A percentile compares a stretch with the other conserved stretches of the same genome.
Evolutionary conservation across 192 early-diverging fungal species (phyloP).

Genomic region (Irineochytrium annulatum): DNA sequence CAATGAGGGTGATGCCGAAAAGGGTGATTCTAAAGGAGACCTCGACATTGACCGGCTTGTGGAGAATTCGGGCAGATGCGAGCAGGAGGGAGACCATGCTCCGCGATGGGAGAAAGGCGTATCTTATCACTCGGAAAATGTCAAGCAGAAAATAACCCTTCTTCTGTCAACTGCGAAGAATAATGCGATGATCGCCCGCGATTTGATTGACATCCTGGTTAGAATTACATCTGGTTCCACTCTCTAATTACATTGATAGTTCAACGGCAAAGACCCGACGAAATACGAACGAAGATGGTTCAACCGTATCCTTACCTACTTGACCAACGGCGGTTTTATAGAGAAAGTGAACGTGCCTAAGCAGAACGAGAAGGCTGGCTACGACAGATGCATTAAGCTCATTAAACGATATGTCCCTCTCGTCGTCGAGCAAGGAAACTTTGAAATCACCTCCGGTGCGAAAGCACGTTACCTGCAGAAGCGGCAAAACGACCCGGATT

Average conservation of each 20-base stretch:
- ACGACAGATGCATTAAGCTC: slow-evolving; percentile 49
- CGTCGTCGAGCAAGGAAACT: background rate
- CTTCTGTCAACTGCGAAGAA: slow-evolving; percentile 49
- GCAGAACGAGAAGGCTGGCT: slow-evolving; percentile 1
- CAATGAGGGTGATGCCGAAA: slow-evolving; percentile 11
- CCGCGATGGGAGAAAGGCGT: slow-evolving; percentile 26
- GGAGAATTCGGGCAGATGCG: background rate
- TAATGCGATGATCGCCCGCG: slow-evolving; percentile 47
- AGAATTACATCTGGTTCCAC: background rate
- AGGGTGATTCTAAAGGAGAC: background rate
- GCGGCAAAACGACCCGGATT: slow-evolving; percentile 21
- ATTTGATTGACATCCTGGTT: slow-evolving; percentile 56
- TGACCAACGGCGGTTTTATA: slow-evolving; percentile 47
- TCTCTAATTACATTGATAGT: slow-evolving; percentile 13
- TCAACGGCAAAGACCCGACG: slow-evolving; percentile 17
- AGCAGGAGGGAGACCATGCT: background rate
- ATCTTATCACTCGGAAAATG: slow-evolving; percentile 49
- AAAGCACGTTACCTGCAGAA: slow-evolving; percentile 7
- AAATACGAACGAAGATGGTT: slow-evolving; percentile 50
- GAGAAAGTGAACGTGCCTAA: slow-evolving; percentile 39
- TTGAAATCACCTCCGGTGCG: background rate
- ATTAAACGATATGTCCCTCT: slow-evolving; percentile 33
- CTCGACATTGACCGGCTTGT: slow-evolving; percentile 16
- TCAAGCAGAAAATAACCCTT: slow-evolving; percentile 52
- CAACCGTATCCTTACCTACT: slow-evolving; percentile 46